phyloP scores from a whole-genome alignment of 1,139 yeast genomes.

The Groenewaldozyma auringiensis region DNA sequence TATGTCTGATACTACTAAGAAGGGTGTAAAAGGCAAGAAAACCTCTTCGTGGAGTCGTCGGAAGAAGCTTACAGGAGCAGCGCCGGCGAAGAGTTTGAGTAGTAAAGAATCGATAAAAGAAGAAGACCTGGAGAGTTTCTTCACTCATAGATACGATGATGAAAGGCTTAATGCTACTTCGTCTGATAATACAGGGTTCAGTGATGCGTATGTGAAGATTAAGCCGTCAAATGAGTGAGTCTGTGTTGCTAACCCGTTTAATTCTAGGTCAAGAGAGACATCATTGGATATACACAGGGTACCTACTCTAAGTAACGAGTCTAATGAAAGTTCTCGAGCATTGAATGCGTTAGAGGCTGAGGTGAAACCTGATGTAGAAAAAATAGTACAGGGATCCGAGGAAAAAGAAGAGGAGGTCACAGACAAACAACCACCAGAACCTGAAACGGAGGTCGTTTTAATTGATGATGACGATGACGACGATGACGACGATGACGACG shows the following conservation, averaged over 20 bases:
- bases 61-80: not conserved
- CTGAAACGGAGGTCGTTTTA: not conserved
- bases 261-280: too few species aligned
- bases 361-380: too few species aligned
- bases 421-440: too few species aligned
- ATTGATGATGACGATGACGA: slow-evolving; percentile 24
- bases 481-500: slow-evolving; percentile 12
- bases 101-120: not conserved
- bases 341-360: too few species aligned
- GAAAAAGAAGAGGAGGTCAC: slow-evolving; percentile 3
- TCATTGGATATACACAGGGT: too few species aligned
- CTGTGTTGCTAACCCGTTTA: too few species aligned
- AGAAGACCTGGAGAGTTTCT: not conserved
- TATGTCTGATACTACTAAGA: too few species aligned
- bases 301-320: not conserved
- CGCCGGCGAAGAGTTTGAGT: not conserved
- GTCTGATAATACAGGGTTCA: not conserved
- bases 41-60: not conserved
- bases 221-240: too few species aligned
- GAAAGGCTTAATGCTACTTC: not conserved
- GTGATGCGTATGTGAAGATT: not conserved
- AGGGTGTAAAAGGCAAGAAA: not conserved
- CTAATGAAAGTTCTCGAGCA: not conserved
- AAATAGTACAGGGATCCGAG: too few species aligned
- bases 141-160: not conserved